Conservation (phyloP, 208 protist genomes). For the Blastocrithidia nonstop region DNA sequence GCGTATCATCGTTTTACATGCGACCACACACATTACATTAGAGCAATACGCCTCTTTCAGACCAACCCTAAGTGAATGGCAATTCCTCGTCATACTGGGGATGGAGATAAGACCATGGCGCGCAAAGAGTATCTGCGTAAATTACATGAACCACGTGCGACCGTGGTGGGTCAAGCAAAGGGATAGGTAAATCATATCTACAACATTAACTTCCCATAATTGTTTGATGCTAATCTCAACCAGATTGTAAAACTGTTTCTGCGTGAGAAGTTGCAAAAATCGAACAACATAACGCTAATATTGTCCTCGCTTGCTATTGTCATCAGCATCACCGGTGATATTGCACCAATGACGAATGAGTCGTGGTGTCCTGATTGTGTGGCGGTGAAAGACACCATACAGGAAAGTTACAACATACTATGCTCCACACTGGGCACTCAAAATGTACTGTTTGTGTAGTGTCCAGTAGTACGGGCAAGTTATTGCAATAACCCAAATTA, state of each 20-base stretch:
- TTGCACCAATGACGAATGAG: constrained; percentile 23
- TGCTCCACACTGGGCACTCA: constrained; percentile 10
- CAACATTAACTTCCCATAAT: constrained; percentile 12
- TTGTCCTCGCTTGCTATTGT: no score
- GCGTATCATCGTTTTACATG: constrained; percentile 86
- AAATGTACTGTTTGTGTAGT: constrained; percentile 35
- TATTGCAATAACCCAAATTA: constrained; percentile 53
- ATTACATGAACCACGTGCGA: constrained; percentile 8
- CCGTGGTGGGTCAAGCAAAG: constrained; percentile 8
- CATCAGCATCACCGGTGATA: constrained; percentile 34
- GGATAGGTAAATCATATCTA: constrained; percentile 9
- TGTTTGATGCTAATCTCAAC: constrained; percentile 16
- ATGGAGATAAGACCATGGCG: constrained; percentile 11
- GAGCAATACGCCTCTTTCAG: constrained; percentile 72
- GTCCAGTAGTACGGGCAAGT: constrained; percentile 33
- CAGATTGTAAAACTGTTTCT: constrained; percentile 8
- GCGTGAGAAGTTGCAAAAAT: constrained; percentile 4
- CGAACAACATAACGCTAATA: no score
- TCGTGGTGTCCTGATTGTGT: constrained; percentile 77
- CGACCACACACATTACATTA: constrained; percentile 19
- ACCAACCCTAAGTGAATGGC: constrained; percentile 60
- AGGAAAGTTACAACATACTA: constrained; percentile 16
- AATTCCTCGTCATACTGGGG: constrained; percentile 15
- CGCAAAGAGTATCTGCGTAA: constrained; percentile 24
- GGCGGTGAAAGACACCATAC: constrained; percentile 21